These are phyloP conservation scores for Penicillium brevicompactum DNA, from an alignment of 2,329 filamentous ascomycete species.

Conservation along the genomic window DNA sequence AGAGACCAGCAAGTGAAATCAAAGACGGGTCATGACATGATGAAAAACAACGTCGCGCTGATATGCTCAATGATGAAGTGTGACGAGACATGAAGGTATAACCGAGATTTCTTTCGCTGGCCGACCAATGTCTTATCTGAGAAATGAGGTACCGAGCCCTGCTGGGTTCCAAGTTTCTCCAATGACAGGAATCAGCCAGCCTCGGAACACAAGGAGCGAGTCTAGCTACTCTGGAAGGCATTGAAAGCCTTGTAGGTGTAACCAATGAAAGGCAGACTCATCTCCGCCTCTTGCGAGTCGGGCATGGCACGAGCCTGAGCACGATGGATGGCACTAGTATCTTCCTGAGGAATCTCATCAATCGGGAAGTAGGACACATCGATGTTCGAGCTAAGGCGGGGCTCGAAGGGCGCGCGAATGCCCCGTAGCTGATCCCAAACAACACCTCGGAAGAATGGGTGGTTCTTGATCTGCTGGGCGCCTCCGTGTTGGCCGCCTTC, in stretches of 20 bases:
- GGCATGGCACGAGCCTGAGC: conserved; percentile 76
- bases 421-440: conserved; percentile 90
- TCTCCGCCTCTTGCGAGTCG: conserved; percentile 81
- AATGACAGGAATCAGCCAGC: conserved; percentile 1
- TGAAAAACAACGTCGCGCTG: conserved; percentile 32
- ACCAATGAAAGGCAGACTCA: conserved; percentile 93
- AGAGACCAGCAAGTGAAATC: conserved; percentile 30
- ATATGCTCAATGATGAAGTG: conserved; percentile 38
- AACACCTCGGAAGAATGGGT: conserved; percentile 95
- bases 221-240: conserved; percentile 55
- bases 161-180: conserved; percentile 29
- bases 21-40: conserved; percentile 26
- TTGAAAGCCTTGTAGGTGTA: conserved; percentile 98
- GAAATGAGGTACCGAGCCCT: conserved; percentile 34
- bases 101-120: conserved; percentile 19
- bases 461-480: conserved; percentile 87
- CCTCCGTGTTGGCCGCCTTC: conserved; percentile 62
- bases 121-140: conserved; percentile 21
- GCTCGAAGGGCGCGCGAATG: conserved; percentile 95
- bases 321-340: conserved; percentile 84
- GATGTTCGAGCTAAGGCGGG: conserved; percentile 86
- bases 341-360: conserved; percentile 96
- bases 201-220: conserved; percentile 19
- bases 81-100: conserved; percentile 27
- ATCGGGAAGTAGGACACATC: conserved; percentile 99